Evolutionary conservation across 345 rosid species (phyloP).

Genomic region (Hibiscus mutabilis): DNA sequence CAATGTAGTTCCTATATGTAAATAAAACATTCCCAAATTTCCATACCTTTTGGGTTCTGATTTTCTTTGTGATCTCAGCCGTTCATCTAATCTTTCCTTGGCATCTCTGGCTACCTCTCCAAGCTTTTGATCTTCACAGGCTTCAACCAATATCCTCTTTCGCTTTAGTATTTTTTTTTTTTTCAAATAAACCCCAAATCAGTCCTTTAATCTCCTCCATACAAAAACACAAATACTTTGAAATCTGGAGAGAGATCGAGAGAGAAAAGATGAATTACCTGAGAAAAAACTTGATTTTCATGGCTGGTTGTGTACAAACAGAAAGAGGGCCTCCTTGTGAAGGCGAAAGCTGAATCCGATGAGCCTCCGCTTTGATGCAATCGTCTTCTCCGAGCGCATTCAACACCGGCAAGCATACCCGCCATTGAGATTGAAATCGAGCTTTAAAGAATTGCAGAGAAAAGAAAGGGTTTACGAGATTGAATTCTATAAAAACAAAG

Average conservation of each 20-base stretch:
- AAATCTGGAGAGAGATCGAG: neutral
- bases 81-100: slow-evolving; percentile 63
- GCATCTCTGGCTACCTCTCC: slow-evolving; percentile 72
- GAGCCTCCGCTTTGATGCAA: slow-evolving; percentile 50
- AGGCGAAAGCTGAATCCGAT: slow-evolving; percentile 33
- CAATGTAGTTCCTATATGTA: too few species aligned
- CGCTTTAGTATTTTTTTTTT: slow-evolving; percentile 22
- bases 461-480: too few species aligned
- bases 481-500: too few species aligned
- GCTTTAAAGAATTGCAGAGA: too few species aligned
- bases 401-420: slow-evolving; percentile 90
- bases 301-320: slow-evolving; percentile 51
- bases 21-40: neutral
- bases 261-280: slow-evolving; percentile 18
- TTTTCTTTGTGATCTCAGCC: slow-evolving; percentile 42
- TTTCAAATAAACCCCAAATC: slow-evolving; percentile 11
- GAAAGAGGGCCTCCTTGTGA: slow-evolving; percentile 48
- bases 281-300: slow-evolving; percentile 32
- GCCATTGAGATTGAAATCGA: slow-evolving; percentile 38
- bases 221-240: neutral
- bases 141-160: slow-evolving; percentile 27
- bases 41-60: slow-evolving; percentile 34
- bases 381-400: slow-evolving; percentile 70
- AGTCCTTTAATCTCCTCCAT: neutral
- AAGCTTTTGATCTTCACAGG: slow-evolving; percentile 44